Conservation (phyloP, 2,329 filamentous ascomycete genomes). For the Microdochium nivale region DNA sequence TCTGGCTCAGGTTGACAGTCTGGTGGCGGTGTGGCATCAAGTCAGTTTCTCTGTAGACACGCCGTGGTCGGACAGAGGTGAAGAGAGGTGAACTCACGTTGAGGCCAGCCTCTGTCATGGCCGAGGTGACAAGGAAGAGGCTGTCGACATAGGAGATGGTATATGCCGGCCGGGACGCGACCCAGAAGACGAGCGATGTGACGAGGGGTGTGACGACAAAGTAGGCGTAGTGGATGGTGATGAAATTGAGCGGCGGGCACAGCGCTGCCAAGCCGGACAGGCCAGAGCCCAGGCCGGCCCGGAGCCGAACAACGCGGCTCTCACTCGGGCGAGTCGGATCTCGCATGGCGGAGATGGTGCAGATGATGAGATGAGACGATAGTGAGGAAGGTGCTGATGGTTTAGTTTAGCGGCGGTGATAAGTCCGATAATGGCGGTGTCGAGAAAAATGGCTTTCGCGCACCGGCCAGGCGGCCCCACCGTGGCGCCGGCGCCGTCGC, state of each 20-base stretch:
- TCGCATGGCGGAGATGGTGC: not conserved
- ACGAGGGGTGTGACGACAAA: conserved; percentile 48
- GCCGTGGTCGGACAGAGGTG: too few relatives aligned
- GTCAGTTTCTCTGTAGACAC: not conserved
- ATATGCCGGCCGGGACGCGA: conserved; percentile 36
- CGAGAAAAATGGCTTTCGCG: not conserved
- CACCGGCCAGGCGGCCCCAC: not conserved
- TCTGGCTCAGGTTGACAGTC: conserved; percentile 51
- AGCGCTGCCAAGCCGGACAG: not conserved
- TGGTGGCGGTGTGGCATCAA: conserved; percentile 13
- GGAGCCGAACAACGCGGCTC: not conserved
- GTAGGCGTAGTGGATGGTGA: conserved; percentile 58
- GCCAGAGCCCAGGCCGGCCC: not conserved
- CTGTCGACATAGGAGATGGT: conserved; percentile 53
- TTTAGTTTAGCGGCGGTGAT: too few relatives aligned
- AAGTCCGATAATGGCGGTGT: not conserved
- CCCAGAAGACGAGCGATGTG: conserved; percentile 53
- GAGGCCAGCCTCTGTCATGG: conserved; percentile 59
- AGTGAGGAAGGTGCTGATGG: too few relatives aligned
- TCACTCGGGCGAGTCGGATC: not conserved
- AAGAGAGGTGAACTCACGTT: conserved; percentile 20
- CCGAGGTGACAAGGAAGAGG: conserved; percentile 54
- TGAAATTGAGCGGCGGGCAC: conserved; percentile 45
- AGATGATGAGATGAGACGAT: too few relatives aligned
- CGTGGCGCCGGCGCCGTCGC: not conserved